Conservation (phyloP, 805 yeast species). For the Pichia scutulata region DNA sequence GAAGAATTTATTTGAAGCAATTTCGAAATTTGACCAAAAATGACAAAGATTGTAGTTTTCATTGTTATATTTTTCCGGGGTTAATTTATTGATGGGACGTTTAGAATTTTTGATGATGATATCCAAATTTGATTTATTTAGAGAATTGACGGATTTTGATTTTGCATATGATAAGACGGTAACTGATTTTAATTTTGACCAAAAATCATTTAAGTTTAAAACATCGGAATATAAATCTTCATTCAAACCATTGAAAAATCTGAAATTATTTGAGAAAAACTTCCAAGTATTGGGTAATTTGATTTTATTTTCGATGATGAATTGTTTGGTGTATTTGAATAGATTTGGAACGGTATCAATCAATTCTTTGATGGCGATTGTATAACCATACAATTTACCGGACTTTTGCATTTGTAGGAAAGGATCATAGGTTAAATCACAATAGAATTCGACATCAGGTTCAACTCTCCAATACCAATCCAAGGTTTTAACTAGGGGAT, state of each 20-base stretch:
- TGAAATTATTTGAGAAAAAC: slow-evolving; percentile 43
- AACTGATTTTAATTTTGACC: slow-evolving; percentile 19
- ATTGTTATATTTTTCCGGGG: slow-evolving; percentile 53
- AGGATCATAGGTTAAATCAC: slow-evolving; percentile 91
- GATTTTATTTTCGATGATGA: slow-evolving; percentile 41
- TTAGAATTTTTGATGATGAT: background rate
- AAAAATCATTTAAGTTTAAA: slow-evolving; percentile 20
- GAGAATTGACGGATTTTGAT: background rate
- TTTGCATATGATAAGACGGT: slow-evolving; percentile 22
- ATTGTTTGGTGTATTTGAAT: slow-evolving; percentile 64
- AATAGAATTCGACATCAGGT: slow-evolving; percentile 82
- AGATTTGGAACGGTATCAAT: slow-evolving; percentile 76
- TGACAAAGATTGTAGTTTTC: slow-evolving; percentile 75
- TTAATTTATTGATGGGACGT: slow-evolving; percentile 8
- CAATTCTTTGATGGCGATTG: slow-evolving; percentile 69
- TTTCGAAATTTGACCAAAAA: slow-evolving; percentile 92
- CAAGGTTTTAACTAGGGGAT: slow-evolving; percentile 57
- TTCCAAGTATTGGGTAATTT: slow-evolving; percentile 62
- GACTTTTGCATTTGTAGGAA: slow-evolving; percentile 66
- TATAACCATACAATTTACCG: slow-evolving; percentile 78
- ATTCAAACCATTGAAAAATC: slow-evolving; percentile 29
- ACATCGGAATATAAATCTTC: slow-evolving; percentile 24
- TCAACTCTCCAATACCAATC: slow-evolving; percentile 98
- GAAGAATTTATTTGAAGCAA: slow-evolving; percentile 76
- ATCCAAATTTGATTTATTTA: background rate